phyloP scores from a whole-genome alignment of 2,329 filamentous ascomycete genomes.

The Dissoconium aciculare region DNA sequence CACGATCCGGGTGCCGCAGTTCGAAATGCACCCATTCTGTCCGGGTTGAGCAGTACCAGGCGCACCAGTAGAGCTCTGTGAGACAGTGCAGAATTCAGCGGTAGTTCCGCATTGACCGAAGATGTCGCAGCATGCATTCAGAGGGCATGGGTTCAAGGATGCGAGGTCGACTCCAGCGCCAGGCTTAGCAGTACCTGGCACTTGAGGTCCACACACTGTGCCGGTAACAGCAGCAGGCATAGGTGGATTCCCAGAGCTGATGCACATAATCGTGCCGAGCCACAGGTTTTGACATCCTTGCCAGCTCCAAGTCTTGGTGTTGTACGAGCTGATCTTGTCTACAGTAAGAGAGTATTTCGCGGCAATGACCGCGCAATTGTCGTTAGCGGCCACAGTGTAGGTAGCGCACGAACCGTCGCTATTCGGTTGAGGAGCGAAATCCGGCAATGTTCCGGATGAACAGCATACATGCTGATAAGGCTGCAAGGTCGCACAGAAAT shows the following conservation, averaged over 20 bases:
- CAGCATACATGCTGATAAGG: too few species aligned
- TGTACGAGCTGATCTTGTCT: too few species aligned
- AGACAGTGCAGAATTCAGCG: neutral
- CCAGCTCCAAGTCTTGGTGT: slow-evolving; percentile 1
- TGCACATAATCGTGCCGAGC: neutral
- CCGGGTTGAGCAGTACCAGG: neutral
- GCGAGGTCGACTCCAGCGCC: neutral
- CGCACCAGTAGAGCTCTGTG: too few species aligned
- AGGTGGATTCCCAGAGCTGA: neutral
- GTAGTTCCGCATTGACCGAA: neutral
- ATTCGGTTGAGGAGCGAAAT: too few species aligned
- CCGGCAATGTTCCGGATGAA: too few species aligned
- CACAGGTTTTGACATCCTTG: neutral
- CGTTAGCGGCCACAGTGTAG: too few species aligned
- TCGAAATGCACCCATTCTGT: neutral
- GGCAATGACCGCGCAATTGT: too few species aligned
- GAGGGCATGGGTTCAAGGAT: neutral
- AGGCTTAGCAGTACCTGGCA: neutral
- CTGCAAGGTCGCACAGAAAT: too few species aligned
- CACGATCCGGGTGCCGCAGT: neutral
- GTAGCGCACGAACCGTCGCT: too few species aligned
- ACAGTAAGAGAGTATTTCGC: too few species aligned
- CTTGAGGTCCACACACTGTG: neutral
- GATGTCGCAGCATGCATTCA: neutral
- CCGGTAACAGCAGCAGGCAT: neutral